Conservation (phyloP, 1,139 yeast species). For the Arxiozyma telluris region DNA sequence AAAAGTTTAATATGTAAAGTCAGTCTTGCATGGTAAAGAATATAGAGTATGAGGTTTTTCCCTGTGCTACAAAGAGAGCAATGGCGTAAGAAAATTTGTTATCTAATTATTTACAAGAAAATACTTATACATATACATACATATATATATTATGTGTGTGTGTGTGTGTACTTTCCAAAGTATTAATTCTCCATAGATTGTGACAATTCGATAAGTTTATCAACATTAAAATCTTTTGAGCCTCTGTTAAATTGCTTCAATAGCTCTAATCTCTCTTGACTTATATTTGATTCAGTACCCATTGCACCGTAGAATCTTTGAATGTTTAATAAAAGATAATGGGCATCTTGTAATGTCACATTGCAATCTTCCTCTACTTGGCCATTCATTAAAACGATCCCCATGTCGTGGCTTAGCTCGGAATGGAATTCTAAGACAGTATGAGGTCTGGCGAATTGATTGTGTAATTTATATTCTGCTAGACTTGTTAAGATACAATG, state of each 20-base stretch:
- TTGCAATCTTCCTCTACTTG: slow-evolving; percentile 64
- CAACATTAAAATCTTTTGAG: slow-evolving; percentile 52
- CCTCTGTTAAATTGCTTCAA: slow-evolving; percentile 66
- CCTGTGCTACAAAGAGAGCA: neutral
- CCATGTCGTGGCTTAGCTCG: slow-evolving; percentile 57
- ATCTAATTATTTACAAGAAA: no score
- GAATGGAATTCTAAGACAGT: slow-evolving; percentile 84
- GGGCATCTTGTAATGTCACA: slow-evolving; percentile 58
- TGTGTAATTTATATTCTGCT: slow-evolving; percentile 85
- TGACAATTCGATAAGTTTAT: slow-evolving; percentile 58
- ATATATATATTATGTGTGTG: neutral
- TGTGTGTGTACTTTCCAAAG: neutral
- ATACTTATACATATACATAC: neutral
- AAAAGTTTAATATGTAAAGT: no score
- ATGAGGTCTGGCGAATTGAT: slow-evolving; percentile 91
- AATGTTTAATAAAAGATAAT: slow-evolving; percentile 63
- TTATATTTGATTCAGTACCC: slow-evolving; percentile 35
- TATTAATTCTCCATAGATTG: slow-evolving; percentile 52
- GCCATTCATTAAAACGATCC: slow-evolving; percentile 79
- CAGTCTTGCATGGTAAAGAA: no score
- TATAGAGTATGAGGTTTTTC: no score
- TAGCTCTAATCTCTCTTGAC: slow-evolving; percentile 45
- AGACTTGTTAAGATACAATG: slow-evolving; percentile 89
- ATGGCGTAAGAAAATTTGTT: no score
- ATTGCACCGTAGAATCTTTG: slow-evolving; percentile 85